These are phyloP conservation scores for Phytophthora chlamydospora DNA, from an alignment of 352 stramenopile species.

Conservation along the genomic window DNA sequence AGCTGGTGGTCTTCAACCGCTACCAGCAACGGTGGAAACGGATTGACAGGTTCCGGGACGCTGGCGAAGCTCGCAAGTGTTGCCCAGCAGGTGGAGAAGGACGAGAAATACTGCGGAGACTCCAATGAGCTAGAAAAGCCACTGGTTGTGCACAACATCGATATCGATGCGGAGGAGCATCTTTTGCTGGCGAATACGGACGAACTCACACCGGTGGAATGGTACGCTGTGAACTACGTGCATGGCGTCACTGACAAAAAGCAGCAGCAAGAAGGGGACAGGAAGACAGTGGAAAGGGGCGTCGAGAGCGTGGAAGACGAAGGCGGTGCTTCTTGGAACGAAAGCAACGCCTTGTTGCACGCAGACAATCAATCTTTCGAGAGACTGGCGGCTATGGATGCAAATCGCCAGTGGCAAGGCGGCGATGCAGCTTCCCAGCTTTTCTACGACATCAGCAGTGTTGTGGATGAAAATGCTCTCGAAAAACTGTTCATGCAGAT, in stretches of 20 bases:
- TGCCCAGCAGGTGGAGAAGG: slow-evolving; percentile 46
- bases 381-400: slow-evolving; percentile 38
- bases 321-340: slow-evolving; percentile 5
- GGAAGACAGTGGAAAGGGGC: slow-evolving; percentile 21
- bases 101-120: slow-evolving; percentile 56
- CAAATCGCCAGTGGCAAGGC: slow-evolving; percentile 48
- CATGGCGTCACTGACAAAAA: slow-evolving; percentile 71
- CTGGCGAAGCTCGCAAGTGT: slow-evolving; percentile 36
- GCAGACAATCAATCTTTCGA: slow-evolving; percentile 54
- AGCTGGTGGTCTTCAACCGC: slow-evolving; percentile 66
- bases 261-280: slow-evolving; percentile 24
- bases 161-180: slow-evolving; percentile 83
- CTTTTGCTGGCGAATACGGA: slow-evolving; percentile 83
- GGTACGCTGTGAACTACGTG: slow-evolving; percentile 85
- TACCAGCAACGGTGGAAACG: slow-evolving; percentile 41
- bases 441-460: slow-evolving; percentile 39
- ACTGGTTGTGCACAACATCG: slow-evolving; percentile 64
- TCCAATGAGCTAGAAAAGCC: slow-evolving; percentile 47
- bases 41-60: slow-evolving; percentile 27
- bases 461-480: slow-evolving; percentile 34
- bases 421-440: slow-evolving; percentile 46
- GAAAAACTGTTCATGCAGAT: slow-evolving; percentile 56
- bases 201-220: slow-evolving; percentile 84
- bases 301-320: slow-evolving; percentile 27
- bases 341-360: slow-evolving; percentile 28